These are phyloP conservation scores for Coniferiporia weirii DNA, from an alignment of 1,284 basidiomycete species.

Conservation along the genomic window DNA sequence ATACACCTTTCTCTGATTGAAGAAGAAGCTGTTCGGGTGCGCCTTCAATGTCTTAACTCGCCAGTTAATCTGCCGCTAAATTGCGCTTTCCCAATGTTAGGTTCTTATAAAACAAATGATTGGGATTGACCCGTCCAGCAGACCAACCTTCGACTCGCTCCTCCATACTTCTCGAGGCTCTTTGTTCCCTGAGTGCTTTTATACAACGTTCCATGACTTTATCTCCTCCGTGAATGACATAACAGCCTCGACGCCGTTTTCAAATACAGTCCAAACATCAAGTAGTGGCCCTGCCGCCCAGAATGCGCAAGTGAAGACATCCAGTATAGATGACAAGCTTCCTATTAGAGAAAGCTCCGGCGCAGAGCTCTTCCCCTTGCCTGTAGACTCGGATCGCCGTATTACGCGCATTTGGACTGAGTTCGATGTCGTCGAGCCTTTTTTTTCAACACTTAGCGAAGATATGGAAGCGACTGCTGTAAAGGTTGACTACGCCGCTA, in stretches of 20 bases:
- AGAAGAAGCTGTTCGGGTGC: slow-evolving; percentile 76
- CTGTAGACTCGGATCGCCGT: slow-evolving; percentile 74
- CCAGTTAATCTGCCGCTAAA: slow-evolving; percentile 9
- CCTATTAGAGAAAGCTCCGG: slow-evolving; percentile 21
- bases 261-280: slow-evolving; percentile 27
- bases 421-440: slow-evolving; percentile 72
- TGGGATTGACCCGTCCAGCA: slow-evolving; percentile 65
- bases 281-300: slow-evolving; percentile 30
- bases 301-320: slow-evolving; percentile 26
- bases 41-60: slow-evolving; percentile 26
- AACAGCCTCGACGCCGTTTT: slow-evolving; percentile 40
- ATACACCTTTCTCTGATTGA: slow-evolving; percentile 71
- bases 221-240: slow-evolving; percentile 76
- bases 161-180: slow-evolving; percentile 72
- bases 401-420: slow-evolving; percentile 78
- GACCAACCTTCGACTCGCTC: slow-evolving; percentile 83
- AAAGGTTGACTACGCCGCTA: slow-evolving; percentile 45
- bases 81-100: slow-evolving; percentile 41
- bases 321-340: slow-evolving; percentile 24
- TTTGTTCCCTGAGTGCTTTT: slow-evolving; percentile 90
- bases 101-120: slow-evolving; percentile 89
- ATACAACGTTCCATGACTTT: slow-evolving; percentile 91
- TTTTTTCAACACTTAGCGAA: slow-evolving; percentile 46
- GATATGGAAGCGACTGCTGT: slow-evolving; percentile 49
- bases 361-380: slow-evolving; percentile 37